Evolutionary conservation across 257 asterid species (phyloP), one percentile per base, ranked within the genome.

Genomic region (Eucommia ulmoides): DNA sequence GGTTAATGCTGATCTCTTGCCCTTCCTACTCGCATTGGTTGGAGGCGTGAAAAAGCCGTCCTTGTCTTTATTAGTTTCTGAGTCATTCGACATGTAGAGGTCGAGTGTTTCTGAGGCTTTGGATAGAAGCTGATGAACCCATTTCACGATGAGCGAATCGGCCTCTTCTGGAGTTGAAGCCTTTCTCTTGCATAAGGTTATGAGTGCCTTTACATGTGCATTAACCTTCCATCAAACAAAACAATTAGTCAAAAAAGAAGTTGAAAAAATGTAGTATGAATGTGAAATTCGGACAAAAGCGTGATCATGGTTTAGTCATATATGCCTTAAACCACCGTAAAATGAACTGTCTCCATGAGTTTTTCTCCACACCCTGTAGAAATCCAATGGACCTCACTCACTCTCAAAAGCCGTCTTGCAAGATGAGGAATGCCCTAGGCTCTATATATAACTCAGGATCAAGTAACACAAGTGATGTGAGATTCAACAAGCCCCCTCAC

Each of bases 131-230:
- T 75, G 86, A 45, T 77, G 50, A 20, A 74, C 91, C 94, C 94
- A 85, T 74, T 68, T 80, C 59, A 53, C 55, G 57, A 89, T 79
- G 53, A 89, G 83, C 56, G 68, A 33, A 56, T 78, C 81, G 16
- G 86, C 82, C 64, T 89, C 94, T 45, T 71, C 78, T 20, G 59
- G 45, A 53, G 62, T 59, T 47, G 58, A 50, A 58, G 98, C 84
- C 77, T 89, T 82, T 53, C 77, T 56, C 56, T 62, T 78, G 86
- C 96, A 85, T 44, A 89, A 63, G 50, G 98, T 89, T 68, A 68
- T 76, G 45, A 89, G 84, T 58, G 93, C 92, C 76, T 79, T 89
- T 50, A 85, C 83, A 58, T 85, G 98, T 50, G 98, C 98, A 73
- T 79, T 80, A 52, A 89, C 98, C 98, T 89, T 88, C 58, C 66